These are phyloP conservation scores for Hymenoscyphus infarciens DNA, from an alignment of 2,329 filamentous ascomycete species.

Conservation along the genomic window DNA sequence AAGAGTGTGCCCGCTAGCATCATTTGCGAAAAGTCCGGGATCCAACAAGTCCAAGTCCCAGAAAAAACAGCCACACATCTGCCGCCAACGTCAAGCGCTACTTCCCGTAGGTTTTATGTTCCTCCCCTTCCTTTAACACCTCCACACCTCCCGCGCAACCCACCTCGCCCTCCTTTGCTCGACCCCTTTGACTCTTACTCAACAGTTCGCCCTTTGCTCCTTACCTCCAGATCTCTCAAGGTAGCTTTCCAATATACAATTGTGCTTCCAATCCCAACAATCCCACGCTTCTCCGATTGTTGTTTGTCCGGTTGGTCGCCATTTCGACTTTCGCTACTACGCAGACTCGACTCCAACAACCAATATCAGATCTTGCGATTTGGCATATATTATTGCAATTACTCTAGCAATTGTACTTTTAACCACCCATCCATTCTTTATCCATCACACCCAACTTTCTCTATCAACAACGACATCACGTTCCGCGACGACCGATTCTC, in stretches of 20 bases:
- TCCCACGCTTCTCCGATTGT: conserved; percentile 12
- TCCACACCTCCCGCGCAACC: conserved; percentile 9
- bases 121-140: conserved; percentile 12
- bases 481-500: neutral
- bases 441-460: neutral
- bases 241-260: conserved; percentile 18
- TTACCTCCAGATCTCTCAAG: conserved; percentile 11
- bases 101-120: conserved; percentile 13
- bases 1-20: conserved; percentile 9
- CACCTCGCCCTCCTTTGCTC: conserved; percentile 2
- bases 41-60: conserved; percentile 16
- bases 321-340: conserved; percentile 2
- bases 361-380: neutral
- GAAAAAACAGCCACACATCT: conserved; percentile 21
- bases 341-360: neutral
- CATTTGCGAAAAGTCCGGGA: conserved; percentile 18
- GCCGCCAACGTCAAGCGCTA: conserved; percentile 25
- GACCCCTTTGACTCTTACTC: conserved; percentile 8
- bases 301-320: neutral
- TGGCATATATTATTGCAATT: neutral
- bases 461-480: neutral
- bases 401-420: neutral
- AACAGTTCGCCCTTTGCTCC: conserved; percentile 11
- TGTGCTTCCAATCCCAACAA: conserved; percentile 11
- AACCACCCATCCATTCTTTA: neutral